Conservation (phyloP, 2,329 filamentous ascomycete species). For the Monosporascus sp. region DNA sequence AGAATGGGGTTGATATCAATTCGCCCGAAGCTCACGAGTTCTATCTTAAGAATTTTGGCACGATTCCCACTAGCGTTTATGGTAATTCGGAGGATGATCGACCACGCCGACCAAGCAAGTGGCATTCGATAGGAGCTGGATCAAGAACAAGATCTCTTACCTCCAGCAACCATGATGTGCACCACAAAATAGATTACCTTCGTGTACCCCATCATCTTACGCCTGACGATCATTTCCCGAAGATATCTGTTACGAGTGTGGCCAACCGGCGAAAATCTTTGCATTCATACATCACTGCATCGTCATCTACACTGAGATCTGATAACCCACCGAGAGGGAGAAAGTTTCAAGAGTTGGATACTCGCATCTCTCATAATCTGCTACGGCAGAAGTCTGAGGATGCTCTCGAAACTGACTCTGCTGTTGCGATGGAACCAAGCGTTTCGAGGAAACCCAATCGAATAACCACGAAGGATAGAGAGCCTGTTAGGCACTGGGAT, state of each 20-base stretch:
- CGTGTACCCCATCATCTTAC: too few species aligned
- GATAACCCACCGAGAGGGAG: conserved; percentile 8
- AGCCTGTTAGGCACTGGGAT: background rate
- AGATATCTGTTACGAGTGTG: conserved; percentile 1
- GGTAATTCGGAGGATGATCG: conserved; percentile 11
- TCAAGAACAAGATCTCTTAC: conserved; percentile 14
- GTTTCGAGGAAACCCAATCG: conserved; percentile 4
- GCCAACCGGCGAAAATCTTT: conserved; percentile 20
- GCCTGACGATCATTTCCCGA: conserved; percentile 5
- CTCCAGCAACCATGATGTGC: conserved; percentile 5
- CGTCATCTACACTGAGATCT: conserved; percentile 8
- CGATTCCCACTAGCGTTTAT: conserved; percentile 5
- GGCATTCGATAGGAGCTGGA: conserved; percentile 18
- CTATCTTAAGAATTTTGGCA: conserved; percentile 22
- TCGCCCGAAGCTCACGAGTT: conserved; percentile 31
- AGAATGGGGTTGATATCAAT: conserved; percentile 30
- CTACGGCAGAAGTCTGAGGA: conserved; percentile 5
- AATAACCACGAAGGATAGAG: background rate
- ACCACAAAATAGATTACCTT: conserved; percentile 12
- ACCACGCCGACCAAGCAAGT: conserved; percentile 11
- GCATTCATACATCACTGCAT: conserved; percentile 15
- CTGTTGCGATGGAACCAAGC: background rate
- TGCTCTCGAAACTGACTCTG: background rate
- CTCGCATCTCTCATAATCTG: conserved; percentile 14
- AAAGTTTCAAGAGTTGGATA: conserved; percentile 8